A percentile compares a stretch with the other conserved stretches of the same genome.
These are phyloP conservation scores for Setaria viridis DNA, from an alignment of 202 grass and related monocot species.

Conservation along the genomic window DNA sequence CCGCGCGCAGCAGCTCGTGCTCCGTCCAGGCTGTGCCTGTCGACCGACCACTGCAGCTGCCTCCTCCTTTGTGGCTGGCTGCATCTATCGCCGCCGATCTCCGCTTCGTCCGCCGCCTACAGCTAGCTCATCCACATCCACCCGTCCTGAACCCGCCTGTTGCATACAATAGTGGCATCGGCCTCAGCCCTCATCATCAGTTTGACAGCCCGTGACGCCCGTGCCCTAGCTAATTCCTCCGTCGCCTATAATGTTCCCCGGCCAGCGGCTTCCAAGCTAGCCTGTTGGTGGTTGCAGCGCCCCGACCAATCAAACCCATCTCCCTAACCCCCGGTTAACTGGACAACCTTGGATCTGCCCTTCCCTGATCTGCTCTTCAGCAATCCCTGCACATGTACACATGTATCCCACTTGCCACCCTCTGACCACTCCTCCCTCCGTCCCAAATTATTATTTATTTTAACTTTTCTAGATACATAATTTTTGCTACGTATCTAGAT, in stretches of 20 bases:
- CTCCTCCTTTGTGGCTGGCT: background rate
- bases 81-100: too few species aligned
- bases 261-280: slow-evolving; percentile 19
- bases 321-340: background rate
- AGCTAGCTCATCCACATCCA: background rate
- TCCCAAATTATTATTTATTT: too few species aligned
- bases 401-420: slow-evolving; percentile 27
- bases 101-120: background rate
- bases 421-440: background rate
- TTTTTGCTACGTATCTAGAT: too few species aligned
- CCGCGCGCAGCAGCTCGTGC: background rate
- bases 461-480: too few species aligned
- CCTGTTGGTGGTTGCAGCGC: slow-evolving; percentile 19
- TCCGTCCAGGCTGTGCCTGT: slow-evolving; percentile 30
- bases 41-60: background rate
- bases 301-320: slow-evolving; percentile 1
- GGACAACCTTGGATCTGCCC: slow-evolving; percentile 19
- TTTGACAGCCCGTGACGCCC: background rate
- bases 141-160: background rate
- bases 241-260: background rate
- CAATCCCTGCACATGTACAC: slow-evolving; percentile 8
- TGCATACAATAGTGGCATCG: background rate
- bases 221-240: background rate
- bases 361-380: background rate
- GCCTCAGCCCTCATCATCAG: background rate